Conservation (phyloP, 805 yeast genomes). For the Komagataella pastoris region DNA sequence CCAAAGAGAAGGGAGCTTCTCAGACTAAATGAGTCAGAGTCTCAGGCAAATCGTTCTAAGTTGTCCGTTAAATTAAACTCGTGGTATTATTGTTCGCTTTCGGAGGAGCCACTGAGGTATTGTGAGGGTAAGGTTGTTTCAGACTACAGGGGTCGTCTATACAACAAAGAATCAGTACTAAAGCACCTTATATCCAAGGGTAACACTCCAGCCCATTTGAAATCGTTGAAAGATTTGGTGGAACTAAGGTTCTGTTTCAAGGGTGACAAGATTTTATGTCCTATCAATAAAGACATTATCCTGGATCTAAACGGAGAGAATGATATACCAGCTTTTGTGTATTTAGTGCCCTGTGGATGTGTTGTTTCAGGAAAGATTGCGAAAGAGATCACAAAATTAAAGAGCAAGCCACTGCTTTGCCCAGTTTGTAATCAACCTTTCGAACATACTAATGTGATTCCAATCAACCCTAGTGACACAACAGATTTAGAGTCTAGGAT, state of each 20-base stretch:
- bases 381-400: constrained; percentile 7
- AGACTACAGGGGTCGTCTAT: constrained; percentile 55
- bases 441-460: constrained; percentile 17
- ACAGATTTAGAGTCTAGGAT: neutral
- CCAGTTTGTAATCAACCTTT: constrained; percentile 24
- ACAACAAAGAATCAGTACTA: constrained; percentile 48
- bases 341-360: constrained; percentile 33
- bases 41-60: constrained; percentile 13
- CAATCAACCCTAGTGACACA: constrained; percentile 10
- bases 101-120: constrained; percentile 24
- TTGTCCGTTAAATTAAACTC: constrained; percentile 1
- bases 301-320: neutral
- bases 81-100: constrained; percentile 36
- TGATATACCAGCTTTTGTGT: constrained; percentile 19
- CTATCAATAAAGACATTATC: neutral
- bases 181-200: constrained; percentile 32
- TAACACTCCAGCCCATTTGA: constrained; percentile 17
- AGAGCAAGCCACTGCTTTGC: constrained; percentile 13
- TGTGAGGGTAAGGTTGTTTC: constrained; percentile 35
- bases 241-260: constrained; percentile 10
- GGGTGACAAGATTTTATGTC: neutral
- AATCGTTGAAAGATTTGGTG: constrained; percentile 28
- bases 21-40: constrained; percentile 7
- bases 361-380: constrained; percentile 21
- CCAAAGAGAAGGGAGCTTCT: constrained; percentile 42